Evolutionary conservation across 2,329 filamentous ascomycete species (phyloP), one percentile per base, ranked within the genome.

Genomic region (Ceratocystis eucalypticola): DNA sequence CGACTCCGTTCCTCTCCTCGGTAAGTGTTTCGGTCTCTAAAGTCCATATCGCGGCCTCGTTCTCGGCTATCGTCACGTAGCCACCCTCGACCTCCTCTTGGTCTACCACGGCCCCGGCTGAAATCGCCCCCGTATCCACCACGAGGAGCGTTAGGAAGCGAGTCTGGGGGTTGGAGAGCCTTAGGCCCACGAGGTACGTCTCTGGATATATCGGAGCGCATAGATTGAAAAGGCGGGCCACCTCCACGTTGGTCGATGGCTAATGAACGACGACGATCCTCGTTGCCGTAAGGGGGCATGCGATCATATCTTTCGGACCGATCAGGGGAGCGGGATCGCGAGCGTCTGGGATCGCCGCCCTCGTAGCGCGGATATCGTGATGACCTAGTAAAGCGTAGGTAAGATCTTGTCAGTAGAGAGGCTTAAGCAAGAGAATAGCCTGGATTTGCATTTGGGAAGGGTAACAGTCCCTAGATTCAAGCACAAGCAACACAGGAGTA

Each of bases 121-220:
- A 85, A 87, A 64, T 90, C 88, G 28, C 84, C 80, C 2, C 78
- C 77, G 72, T 87, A 89, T 7, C 83, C 84, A 67, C 85, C 81
- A 55, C 87, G 87, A 67, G 88, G 82, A 15, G 85, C 87, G 37
- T 85, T 85, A 69, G 81, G 83, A n/a, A 84, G 82, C 37, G 83
- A 77, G 68, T 93, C 89, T 68, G 91, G 78, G 3, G 65, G 48
- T 67, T 67, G 65, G n/a, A 64, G 48, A n/a, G 88, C 89, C 74
- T 92, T 91, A 10, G 91, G 91, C 0, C 89, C 91, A 66, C 91
- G 83, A 2, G 91, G 91, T 1, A 89, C 87, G 69, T 95, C 79
- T 37, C 78, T 74, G 73, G 81, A 69, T 70, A 80, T 73, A 71
- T 85, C 82, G 65, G 80, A 79, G 70, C 85, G 80, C 70, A 80